These are phyloP conservation scores for Ilyonectria sp. DNA, from an alignment of 2,329 filamentous ascomycete species.

Conservation along the genomic window DNA sequence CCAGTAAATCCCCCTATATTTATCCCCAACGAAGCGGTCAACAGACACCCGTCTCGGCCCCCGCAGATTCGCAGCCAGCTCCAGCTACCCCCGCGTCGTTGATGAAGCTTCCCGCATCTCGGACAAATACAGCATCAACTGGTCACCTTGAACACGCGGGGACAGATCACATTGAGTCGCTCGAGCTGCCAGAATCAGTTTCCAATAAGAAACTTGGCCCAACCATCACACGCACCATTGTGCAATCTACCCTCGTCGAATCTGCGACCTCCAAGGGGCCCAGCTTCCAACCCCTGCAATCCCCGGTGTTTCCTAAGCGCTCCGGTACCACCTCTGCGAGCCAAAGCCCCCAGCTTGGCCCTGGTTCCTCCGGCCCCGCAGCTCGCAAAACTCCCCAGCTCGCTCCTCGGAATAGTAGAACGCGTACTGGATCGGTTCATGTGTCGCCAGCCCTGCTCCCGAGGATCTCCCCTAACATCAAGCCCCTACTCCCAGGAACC, in stretches of 20 bases:
- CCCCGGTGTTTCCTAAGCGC: conserved; percentile 61
- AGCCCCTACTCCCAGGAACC: conserved; percentile 82
- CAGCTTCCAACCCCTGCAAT: conserved; percentile 63
- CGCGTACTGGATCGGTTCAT: conserved; percentile 81
- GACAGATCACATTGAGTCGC: conserved; percentile 69
- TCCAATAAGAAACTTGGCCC: conserved; percentile 49
- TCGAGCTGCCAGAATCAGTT: conserved; percentile 81
- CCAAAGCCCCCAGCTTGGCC: conserved; percentile 75
- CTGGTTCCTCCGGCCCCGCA: conserved; percentile 64
- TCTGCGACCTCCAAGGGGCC: conserved; percentile 65
- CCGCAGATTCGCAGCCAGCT: conserved; percentile 54
- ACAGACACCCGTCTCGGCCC: conserved; percentile 43
- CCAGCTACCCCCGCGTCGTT: conserved; percentile 82
- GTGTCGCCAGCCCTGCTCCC: conserved; percentile 89
- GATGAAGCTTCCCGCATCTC: conserved; percentile 79
- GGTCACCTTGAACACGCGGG: conserved; percentile 59
- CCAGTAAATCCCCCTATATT: conserved; percentile 78
- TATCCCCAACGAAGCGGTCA: conserved; percentile 63
- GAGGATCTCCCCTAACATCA: conserved; percentile 94
- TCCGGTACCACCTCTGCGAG: conserved; percentile 66
- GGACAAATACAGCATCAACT: conserved; percentile 63
- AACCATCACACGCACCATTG: conserved; percentile 61
- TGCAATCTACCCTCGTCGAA: conserved; percentile 56
- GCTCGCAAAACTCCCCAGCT: conserved; percentile 69
- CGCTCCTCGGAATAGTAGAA: conserved; percentile 73